phyloP scores from a whole-genome alignment of 2,329 filamentous ascomycete species.

The Pseudofabraea citricarpa region DNA sequence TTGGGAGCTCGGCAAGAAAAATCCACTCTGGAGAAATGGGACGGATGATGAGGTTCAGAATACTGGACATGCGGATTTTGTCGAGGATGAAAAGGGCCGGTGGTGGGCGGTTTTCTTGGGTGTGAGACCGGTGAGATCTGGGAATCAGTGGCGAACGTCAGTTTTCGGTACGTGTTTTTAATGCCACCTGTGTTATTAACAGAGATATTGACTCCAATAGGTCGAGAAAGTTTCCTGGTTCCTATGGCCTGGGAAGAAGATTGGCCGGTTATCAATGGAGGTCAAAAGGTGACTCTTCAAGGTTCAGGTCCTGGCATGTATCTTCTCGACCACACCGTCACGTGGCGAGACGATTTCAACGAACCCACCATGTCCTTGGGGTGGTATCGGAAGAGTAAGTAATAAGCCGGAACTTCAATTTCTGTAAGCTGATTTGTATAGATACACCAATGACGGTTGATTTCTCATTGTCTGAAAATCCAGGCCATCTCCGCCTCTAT shows the following conservation, averaged over 20 bases:
- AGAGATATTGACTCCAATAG: too few relatives aligned
- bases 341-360: slow-evolving; percentile 35
- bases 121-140: slow-evolving; percentile 20
- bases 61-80: slow-evolving; percentile 39
- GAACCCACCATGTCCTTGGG: slow-evolving; percentile 26
- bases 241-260: slow-evolving; percentile 15
- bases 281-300: slow-evolving; percentile 15
- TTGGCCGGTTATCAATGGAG: slow-evolving; percentile 16
- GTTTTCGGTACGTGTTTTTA: slow-evolving; percentile 38
- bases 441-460: slow-evolving; percentile 43
- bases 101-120: slow-evolving; percentile 35
- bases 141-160: slow-evolving; percentile 27
- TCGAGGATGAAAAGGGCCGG: slow-evolving; percentile 33
- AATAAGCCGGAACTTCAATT: too few relatives aligned
- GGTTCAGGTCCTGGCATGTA: slow-evolving; percentile 27
- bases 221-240: slow-evolving; percentile 16
- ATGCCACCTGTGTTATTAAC: too few relatives aligned
- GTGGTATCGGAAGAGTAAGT: slow-evolving; percentile 37
- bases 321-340: slow-evolving; percentile 9
- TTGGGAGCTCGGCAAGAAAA: slow-evolving; percentile 53
- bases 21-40: slow-evolving; percentile 50
- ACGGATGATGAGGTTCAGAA: slow-evolving; percentile 41
- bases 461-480: slow-evolving; percentile 40
- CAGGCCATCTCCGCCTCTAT: slow-evolving; percentile 40
- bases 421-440: too few relatives aligned